phyloP scores from a whole-genome alignment of 2,329 filamentous ascomycete genomes.

The Lecanosticta acicola region DNA sequence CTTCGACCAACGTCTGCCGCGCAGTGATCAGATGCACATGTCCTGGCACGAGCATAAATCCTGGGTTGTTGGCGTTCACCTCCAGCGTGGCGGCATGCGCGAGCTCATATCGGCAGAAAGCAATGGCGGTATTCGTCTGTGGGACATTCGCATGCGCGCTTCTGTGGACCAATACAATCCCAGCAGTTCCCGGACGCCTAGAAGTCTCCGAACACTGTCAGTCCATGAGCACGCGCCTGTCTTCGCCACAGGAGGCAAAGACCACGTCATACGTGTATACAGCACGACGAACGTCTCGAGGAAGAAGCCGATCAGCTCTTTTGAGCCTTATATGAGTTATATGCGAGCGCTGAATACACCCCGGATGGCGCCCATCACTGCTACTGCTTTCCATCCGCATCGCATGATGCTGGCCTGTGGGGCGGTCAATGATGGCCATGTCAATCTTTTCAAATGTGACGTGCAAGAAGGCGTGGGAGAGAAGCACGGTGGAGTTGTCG shows the following conservation, averaged over 20 bases:
- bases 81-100: conserved; percentile 89
- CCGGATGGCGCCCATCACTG: conserved; percentile 69
- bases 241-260: conserved; percentile 87
- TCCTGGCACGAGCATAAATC: conserved; percentile 95
- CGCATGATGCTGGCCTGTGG: conserved; percentile 85
- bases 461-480: conserved; percentile 17
- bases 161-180: conserved; percentile 32
- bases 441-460: conserved; percentile 66
- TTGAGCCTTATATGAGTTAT: conserved; percentile 78
- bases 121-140: conserved; percentile 89
- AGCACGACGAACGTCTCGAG: conserved; percentile 72
- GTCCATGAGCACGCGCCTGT: conserved; percentile 96
- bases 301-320: conserved; percentile 38
- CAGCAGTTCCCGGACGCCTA: conserved; percentile 49
- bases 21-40: conserved; percentile 86
- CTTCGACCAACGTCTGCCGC: conserved; percentile 82
- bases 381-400: conserved; percentile 93
- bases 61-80: conserved; percentile 94
- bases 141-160: conserved; percentile 73
- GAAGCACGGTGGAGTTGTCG: conserved; percentile 9
- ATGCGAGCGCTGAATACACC: conserved; percentile 20
- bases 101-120: conserved; percentile 86
- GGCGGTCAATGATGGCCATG: conserved; percentile 77
- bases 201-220: conserved; percentile 62
- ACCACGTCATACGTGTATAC: conserved; percentile 85